phyloP scores from a whole-genome alignment of 2,329 filamentous ascomycete species.

The Thielaviopsis punctulata region DNA sequence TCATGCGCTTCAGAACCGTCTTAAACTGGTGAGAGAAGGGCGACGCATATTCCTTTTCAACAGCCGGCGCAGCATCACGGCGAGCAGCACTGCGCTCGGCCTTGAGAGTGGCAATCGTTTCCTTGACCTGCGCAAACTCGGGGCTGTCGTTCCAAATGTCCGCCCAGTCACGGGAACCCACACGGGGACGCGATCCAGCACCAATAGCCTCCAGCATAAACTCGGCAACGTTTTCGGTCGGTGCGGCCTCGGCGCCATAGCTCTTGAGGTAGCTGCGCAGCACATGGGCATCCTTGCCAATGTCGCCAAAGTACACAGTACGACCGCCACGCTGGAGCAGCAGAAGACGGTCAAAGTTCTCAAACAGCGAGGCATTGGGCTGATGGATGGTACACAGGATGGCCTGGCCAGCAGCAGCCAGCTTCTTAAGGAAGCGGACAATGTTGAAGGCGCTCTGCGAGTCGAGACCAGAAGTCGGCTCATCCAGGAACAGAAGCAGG shows the following conservation, averaged over 20 bases:
- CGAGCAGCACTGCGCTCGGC: constrained; percentile 30
- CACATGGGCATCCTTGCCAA: constrained; percentile 55
- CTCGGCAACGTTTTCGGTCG: constrained; percentile 46
- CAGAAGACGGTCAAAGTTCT: constrained; percentile 71
- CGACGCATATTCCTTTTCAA: constrained; percentile 70
- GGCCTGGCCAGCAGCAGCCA: constrained; percentile 64
- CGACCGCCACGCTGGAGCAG: constrained; percentile 62
- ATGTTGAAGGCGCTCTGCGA: constrained; percentile 54
- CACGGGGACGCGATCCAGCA: constrained; percentile 52
- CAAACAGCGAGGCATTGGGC: constrained; percentile 70
- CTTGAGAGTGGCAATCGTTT: constrained; percentile 50
- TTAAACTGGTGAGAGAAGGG: constrained; percentile 64
- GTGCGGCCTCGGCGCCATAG: constrained; percentile 41
- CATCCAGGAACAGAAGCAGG: constrained; percentile 60
- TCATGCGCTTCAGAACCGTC: constrained; percentile 54
- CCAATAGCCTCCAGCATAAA: constrained; percentile 80
- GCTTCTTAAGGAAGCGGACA: constrained; percentile 49
- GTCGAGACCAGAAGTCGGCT: constrained; percentile 61
- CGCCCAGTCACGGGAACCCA: constrained; percentile 62
- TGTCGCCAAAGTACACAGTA: constrained; percentile 74
- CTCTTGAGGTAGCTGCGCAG: constrained; percentile 47
- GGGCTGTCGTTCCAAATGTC: constrained; percentile 62
- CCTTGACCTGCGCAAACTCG: constrained; percentile 50
- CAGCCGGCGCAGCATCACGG: constrained; percentile 36
- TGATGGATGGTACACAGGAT: constrained; percentile 88